phyloP scores from a whole-genome alignment of 345 rosid species.

The Theobroma cacao region DNA sequence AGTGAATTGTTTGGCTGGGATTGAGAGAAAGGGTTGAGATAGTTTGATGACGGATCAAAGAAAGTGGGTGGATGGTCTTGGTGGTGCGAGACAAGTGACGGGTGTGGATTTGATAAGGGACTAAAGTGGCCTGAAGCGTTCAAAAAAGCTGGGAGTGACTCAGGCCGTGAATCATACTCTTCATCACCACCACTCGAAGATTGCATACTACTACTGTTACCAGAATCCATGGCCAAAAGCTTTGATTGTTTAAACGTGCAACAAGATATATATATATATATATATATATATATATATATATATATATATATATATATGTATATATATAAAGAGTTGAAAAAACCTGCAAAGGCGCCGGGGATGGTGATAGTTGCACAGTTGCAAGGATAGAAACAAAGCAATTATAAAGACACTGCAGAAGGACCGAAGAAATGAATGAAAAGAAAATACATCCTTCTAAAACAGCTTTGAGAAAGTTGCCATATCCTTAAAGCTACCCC shows the following conservation, averaged over 20 bases:
- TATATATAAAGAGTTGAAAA: neutral
- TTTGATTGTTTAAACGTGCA: neutral
- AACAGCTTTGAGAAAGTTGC: slow-evolving; percentile 28
- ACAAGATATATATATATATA: too few relatives aligned
- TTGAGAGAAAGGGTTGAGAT: slow-evolving; percentile 33
- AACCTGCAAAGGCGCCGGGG: neutral
- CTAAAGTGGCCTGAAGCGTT: slow-evolving; percentile 34
- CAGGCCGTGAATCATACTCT: slow-evolving; percentile 55
- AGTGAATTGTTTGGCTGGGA: slow-evolving; percentile 30
- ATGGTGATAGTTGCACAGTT: slow-evolving; percentile 17
- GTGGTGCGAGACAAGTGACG: slow-evolving; percentile 26
- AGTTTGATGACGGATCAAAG: slow-evolving; percentile 33
- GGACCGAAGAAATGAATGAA: slow-evolving; percentile 15
- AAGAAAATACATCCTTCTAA: slow-evolving; percentile 7
- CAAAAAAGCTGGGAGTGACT: slow-evolving; percentile 32
- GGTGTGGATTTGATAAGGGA: slow-evolving; percentile 25
- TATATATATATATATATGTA: too few relatives aligned
- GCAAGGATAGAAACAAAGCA: slow-evolving; percentile 2
- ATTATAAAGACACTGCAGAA: slow-evolving; percentile 12
- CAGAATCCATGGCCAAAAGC: slow-evolving; percentile 60
- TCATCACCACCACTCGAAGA: slow-evolving; percentile 73
- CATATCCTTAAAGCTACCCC: slow-evolving; percentile 14
- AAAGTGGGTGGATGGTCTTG: slow-evolving; percentile 25
- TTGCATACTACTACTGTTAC: slow-evolving; percentile 71
- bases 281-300: too few relatives aligned